Evolutionary conservation across 139 green algal species (phyloP), one percentile per base, ranked within the genome.

Genomic region (Auxenochlorella pyrenoidosa): DNA sequence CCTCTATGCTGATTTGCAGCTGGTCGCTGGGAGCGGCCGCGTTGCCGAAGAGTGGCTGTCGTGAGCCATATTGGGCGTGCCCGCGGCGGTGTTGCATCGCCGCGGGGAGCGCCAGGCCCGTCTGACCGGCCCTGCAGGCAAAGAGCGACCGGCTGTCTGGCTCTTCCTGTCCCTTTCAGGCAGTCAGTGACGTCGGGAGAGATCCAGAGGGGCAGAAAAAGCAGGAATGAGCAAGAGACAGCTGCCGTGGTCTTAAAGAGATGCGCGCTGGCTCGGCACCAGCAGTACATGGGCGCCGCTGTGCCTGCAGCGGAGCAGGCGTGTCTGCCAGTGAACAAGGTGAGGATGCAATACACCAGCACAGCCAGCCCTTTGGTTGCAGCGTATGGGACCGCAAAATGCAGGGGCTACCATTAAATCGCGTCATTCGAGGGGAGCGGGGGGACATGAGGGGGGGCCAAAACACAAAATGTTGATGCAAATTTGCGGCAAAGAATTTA

Each of bases 1-100:
- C 41, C 59, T 88, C 84, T 19, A 88, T 88, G 58, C 59, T 84
- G 16, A 88, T 83, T 36, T 88, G 84, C 75, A 88, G 32, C 84
- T 88, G 84, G 75, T 88, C 84, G 58, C n/a, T 83, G 18, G 70
- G 40, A 15, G 82, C 47, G 26, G 21, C 24, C 21, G 41, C 5
- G 12, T 75, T 44, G 30, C 84, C 84, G 76, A 88, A 88, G 38
- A 88, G 84, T 58, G 84, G 84, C 73, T 88, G 84, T 18, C 84
- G 72, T 41, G 73, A 58, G n/a, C 59, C 54, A 63, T 63, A 63
- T 13, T 75, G 68, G 12, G 68, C 30, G 68, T 81, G 75, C 28
- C 75, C 75, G 30, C 59, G 75, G 10, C 75, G 75, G 6, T 81
- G 75, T 28, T 38, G 32, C 75, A 81, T 81, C 10, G 44, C 43